Base-by-base conservation (phyloP, 108 stramenopile genomes). In the Pseudonitzschia multiseries region DNA sequence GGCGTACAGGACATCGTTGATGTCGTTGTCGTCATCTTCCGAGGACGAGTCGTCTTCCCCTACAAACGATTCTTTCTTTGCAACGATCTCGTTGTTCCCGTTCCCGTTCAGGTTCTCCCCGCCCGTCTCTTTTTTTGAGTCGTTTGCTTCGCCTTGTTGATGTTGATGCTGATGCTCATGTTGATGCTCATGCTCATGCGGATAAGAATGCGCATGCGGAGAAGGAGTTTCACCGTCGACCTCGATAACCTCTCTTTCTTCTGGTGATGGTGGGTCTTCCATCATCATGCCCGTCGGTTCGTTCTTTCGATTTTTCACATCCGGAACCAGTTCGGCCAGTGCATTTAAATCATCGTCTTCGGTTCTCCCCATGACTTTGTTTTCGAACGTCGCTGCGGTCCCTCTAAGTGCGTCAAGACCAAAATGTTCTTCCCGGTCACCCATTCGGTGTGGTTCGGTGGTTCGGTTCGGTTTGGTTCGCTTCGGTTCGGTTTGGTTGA, bases 291-390 rank as follows among this genome's bases (percentile, higher is more conserved):
- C 71, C 13, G 52, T 31, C 8, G 57, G 42, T 60, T 72, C 68
- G 20, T 53, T 29, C 22, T 83, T 74, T 33, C 79, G 40, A 17
- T 66, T 59, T 43, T 83, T 88, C 40, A 89, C 14, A 22, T 79
- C 82, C 3, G 88, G 88, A 0, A 89, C 83, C 21, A 89, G 53
- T 61, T 89, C 88, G 2, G 85, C 71, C 14, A 89, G 77, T 10
- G 81, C 82, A 28, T 84, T 81, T 29, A 89, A 63, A 41, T 85
- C 87, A 51, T 82, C 82, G 26, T 88, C 83, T n/a, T 53, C 48
- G 10, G 68, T 68, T 28, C 31, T 41, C 28, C 77, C 77, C 31
- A 27, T 46, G 22, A 53, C 50, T 52, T 72, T 65, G 27, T 69
- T 59, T 20, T 42, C 60, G 56, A 57, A 52, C 31, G 53, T 41